Conservation (phyloP, 106 monocot genomes). For the Apostasia ramifera region DNA sequence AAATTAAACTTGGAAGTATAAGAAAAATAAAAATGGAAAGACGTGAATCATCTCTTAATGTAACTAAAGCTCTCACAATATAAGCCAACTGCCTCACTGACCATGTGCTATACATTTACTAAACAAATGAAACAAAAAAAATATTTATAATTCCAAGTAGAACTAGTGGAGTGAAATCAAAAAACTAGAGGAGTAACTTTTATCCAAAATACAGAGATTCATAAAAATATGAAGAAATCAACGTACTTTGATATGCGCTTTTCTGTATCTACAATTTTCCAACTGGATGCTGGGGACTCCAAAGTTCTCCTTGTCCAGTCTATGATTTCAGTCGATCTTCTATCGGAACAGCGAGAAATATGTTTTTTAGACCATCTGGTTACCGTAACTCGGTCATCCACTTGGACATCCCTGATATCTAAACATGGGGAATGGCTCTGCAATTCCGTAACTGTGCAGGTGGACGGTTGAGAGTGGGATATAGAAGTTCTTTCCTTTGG, state of each 20-base stretch:
- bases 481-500: slow-evolving; percentile 36
- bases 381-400: slow-evolving; percentile 82
- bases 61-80: too few species aligned
- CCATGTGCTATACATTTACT: too few species aligned
- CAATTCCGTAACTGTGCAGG: slow-evolving; percentile 34
- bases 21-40: too few species aligned
- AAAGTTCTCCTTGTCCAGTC: slow-evolving; percentile 67
- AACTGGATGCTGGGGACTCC: slow-evolving; percentile 27
- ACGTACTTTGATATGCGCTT: slow-evolving; percentile 64
- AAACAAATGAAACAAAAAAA: too few species aligned
- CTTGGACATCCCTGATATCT: slow-evolving; percentile 86
- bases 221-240: neutral
- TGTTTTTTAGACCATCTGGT: slow-evolving; percentile 91
- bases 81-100: too few species aligned
- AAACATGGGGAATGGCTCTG: slow-evolving; percentile 42
- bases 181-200: too few species aligned
- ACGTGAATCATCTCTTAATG: too few species aligned
- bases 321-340: slow-evolving; percentile 42
- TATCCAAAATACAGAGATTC: neutral
- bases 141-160: too few species aligned
- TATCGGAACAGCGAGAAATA: slow-evolving; percentile 44
- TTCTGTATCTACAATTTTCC: slow-evolving; percentile 38
- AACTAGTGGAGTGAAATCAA: too few species aligned
- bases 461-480: slow-evolving; percentile 22
- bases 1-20: too few species aligned